phyloP scores from a whole-genome alignment of 192 early-diverging fungal genomes.

The Podila horticola region DNA sequence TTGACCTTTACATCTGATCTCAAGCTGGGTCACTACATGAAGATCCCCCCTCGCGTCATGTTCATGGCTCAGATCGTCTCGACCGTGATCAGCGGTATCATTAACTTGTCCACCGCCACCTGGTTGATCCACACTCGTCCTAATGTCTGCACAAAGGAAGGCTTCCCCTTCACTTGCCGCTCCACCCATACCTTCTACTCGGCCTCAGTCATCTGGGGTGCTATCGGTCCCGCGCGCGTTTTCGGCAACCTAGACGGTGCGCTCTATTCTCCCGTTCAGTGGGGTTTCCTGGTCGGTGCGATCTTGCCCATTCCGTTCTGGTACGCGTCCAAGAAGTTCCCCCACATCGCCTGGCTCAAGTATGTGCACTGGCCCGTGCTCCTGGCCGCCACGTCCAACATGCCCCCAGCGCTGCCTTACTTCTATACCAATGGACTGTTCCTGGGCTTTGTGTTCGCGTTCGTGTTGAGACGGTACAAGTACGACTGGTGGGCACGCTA shows the following conservation, averaged over 20 bases:
- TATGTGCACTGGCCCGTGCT: conserved; percentile 64
- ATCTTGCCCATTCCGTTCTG: no score
- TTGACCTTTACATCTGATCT: conserved; percentile 74
- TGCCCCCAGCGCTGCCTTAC: conserved; percentile 6
- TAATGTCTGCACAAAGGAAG: conserved; percentile 48
- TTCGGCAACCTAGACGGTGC: conserved; percentile 51
- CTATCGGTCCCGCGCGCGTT: conserved; percentile 70
- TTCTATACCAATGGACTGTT: no score
- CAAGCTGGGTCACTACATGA: conserved; percentile 79
- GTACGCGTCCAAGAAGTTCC: no score
- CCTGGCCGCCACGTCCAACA: no score
- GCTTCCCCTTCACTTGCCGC: conserved; percentile 56
- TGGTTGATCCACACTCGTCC: conserved; percentile 50
- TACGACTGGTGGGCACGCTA: no score
- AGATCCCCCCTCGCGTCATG: conserved; percentile 71
- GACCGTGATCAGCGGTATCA: conserved; percentile 62
- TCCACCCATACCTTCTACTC: conserved; percentile 63
- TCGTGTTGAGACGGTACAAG: no score
- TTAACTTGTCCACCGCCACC: conserved; percentile 55
- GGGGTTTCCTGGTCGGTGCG: not conserved
- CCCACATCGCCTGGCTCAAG: conserved; percentile 8
- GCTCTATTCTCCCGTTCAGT: not conserved
- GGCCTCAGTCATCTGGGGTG: conserved; percentile 77
- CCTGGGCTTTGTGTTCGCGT: no score
- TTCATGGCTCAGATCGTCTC: conserved; percentile 62